Percentiles rank a stretch among this genome's conserved stretches.
phyloP scores from a whole-genome alignment of 352 stramenopile genomes.

The Phytophthora hybrid region DNA sequence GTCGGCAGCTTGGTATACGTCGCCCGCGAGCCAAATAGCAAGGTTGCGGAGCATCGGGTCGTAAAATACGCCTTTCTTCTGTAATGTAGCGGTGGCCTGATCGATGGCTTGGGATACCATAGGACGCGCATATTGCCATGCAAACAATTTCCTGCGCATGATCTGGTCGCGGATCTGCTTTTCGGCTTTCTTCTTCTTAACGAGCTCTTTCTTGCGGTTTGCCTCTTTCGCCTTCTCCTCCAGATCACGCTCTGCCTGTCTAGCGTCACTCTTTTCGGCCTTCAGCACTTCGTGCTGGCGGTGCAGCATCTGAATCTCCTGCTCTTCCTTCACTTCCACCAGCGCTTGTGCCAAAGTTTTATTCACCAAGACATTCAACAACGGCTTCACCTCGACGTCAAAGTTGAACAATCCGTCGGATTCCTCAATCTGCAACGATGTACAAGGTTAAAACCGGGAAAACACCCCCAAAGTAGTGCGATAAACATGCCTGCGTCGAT shows the following conservation, averaged over 20 bases:
- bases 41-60: conserved; percentile 66
- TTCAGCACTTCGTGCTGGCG: conserved; percentile 51
- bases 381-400: conserved; percentile 75
- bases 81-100: conserved; percentile 39
- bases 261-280: conserved; percentile 53
- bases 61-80: conserved; percentile 72
- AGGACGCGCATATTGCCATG: conserved; percentile 63
- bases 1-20: conserved; percentile 56
- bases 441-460: not conserved
- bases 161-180: conserved; percentile 47
- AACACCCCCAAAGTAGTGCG: not conserved
- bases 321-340: conserved; percentile 77
- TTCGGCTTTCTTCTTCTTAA: conserved; percentile 54
- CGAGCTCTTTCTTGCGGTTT: conserved; percentile 58
- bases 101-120: conserved; percentile 53
- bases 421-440: conserved; percentile 65
- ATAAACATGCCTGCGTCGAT: conserved; percentile 58
- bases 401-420: conserved; percentile 84
- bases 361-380: conserved; percentile 81
- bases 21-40: conserved; percentile 45
- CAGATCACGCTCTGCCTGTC: conserved; percentile 52
- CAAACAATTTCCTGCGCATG: conserved; percentile 67
- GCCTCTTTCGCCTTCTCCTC: conserved; percentile 63
- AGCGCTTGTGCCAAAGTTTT: conserved; percentile 87
- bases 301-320: conserved; percentile 65